A percentile compares a stretch with the other conserved stretches of the same genome.
Conservation (phyloP, 129 eudicot genomes). For the Solidago caesia region DNA sequence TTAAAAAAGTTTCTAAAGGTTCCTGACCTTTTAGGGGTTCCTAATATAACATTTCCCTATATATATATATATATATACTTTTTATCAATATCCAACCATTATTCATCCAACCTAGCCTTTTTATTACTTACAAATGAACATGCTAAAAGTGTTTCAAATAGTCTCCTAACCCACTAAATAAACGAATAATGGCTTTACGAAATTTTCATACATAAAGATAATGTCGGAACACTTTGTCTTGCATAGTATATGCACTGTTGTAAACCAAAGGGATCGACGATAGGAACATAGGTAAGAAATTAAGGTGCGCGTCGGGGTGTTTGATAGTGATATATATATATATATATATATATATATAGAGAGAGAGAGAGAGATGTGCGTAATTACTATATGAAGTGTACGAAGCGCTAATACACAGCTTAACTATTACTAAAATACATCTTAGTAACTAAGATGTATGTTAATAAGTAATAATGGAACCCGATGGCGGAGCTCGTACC, state of each 20-base stretch:
- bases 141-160: conserved; percentile 28
- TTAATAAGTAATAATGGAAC: too few species aligned
- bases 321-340: conserved; percentile 16
- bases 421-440: too few species aligned
- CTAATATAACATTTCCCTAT: too few species aligned
- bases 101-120: conserved; percentile 17
- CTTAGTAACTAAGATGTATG: too few species aligned
- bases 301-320: conserved; percentile 7
- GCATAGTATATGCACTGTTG: background rate
- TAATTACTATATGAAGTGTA: too few species aligned
- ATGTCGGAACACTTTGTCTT: background rate
- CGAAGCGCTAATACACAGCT: too few species aligned
- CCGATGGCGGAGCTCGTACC: too few species aligned
- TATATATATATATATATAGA: too few species aligned
- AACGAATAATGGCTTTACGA: background rate
- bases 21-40: too few species aligned
- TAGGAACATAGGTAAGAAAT: background rate
- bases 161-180: background rate
- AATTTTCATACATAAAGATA: background rate
- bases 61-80: background rate
- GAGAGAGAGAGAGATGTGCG: too few species aligned
- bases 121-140: conserved; percentile 2
- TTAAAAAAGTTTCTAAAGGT: too few species aligned
- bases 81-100: conserved; percentile 18
- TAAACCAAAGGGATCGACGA: conserved; percentile 7